Evolutionary conservation across 441 rosid genomes (phyloP).

Genomic region (Metrosideros polymorpha): DNA sequence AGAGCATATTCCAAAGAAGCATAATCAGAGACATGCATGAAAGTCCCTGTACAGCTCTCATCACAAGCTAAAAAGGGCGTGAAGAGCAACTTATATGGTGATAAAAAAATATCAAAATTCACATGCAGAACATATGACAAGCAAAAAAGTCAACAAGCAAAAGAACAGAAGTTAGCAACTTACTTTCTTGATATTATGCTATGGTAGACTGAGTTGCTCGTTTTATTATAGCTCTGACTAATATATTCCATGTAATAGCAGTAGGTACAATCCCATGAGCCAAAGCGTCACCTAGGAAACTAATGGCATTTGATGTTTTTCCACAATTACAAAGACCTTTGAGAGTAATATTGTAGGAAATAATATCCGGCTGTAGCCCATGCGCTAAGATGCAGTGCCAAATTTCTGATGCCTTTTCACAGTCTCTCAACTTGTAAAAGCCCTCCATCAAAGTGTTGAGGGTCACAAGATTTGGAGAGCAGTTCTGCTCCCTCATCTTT

Average conservation of each 20-base stretch:
- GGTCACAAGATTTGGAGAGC: constrained; percentile 73
- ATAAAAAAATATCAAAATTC: neutral
- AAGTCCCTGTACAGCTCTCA: neutral
- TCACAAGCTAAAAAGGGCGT: neutral
- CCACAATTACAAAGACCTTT: constrained; percentile 67
- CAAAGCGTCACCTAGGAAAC: constrained; percentile 59
- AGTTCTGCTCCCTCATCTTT: constrained; percentile 40
- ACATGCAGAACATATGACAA: neutral
- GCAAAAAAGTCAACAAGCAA: neutral
- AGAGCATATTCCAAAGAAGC: neutral
- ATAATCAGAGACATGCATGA: neutral
- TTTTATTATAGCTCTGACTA: constrained; percentile 57
- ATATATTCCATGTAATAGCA: constrained; percentile 67
- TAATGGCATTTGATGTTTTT: constrained; percentile 45
- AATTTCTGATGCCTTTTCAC: constrained; percentile 45
- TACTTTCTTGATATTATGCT: neutral
- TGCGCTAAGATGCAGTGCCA: constrained; percentile 50
- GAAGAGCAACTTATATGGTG: neutral
- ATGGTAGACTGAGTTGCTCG: neutral
- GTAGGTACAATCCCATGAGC: constrained; percentile 50
- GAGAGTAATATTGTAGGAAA: constrained; percentile 68
- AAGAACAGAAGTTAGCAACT: neutral
- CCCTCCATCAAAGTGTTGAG: constrained; percentile 85
- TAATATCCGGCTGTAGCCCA: constrained; percentile 61
- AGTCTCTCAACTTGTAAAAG: constrained; percentile 47